Evolutionary conservation across 352 stramenopile genomes (phyloP).

Genomic region (Lagenidium sp.): DNA sequence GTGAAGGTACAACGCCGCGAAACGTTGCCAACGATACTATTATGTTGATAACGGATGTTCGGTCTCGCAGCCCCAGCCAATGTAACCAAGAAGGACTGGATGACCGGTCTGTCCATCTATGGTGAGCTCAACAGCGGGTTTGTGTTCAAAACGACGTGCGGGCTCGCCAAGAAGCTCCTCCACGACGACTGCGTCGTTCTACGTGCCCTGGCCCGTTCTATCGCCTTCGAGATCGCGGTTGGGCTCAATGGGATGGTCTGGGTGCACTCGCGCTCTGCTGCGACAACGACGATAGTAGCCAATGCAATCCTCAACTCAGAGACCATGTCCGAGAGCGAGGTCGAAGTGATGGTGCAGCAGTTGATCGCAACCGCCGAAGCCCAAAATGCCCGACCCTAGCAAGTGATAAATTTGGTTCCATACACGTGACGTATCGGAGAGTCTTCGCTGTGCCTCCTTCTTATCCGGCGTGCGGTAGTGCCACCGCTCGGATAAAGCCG

Average conservation of each 20-base stretch:
- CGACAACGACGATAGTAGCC: conserved; percentile 78
- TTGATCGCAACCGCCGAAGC: conserved; percentile 53
- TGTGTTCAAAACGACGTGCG: conserved; percentile 81
- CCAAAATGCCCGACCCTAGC: no score
- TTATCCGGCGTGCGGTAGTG: no score
- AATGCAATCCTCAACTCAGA: conserved; percentile 89
- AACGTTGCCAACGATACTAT: not conserved
- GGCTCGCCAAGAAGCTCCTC: conserved; percentile 62
- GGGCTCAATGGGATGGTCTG: conserved; percentile 95
- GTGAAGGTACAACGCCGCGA: conserved; percentile 59
- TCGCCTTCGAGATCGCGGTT: conserved; percentile 94
- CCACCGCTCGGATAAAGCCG: no score
- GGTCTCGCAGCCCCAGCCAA: conserved; percentile 49
- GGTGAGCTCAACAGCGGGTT: conserved; percentile 92
- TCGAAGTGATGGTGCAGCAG: conserved; percentile 69
- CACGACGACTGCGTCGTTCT: conserved; percentile 79
- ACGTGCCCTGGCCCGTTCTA: conserved; percentile 54
- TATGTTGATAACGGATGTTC: not conserved
- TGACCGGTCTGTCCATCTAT: conserved; percentile 96
- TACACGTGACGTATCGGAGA: no score
- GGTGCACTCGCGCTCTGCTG: conserved; percentile 86
- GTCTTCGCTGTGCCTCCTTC: no score
- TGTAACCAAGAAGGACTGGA: conserved; percentile 96
- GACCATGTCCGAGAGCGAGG: conserved; percentile 67
- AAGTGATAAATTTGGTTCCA: no score